These are phyloP conservation scores for Aureobasidium leucospermi DNA, from an alignment of 2,329 filamentous ascomycete species.

Conservation along the genomic window DNA sequence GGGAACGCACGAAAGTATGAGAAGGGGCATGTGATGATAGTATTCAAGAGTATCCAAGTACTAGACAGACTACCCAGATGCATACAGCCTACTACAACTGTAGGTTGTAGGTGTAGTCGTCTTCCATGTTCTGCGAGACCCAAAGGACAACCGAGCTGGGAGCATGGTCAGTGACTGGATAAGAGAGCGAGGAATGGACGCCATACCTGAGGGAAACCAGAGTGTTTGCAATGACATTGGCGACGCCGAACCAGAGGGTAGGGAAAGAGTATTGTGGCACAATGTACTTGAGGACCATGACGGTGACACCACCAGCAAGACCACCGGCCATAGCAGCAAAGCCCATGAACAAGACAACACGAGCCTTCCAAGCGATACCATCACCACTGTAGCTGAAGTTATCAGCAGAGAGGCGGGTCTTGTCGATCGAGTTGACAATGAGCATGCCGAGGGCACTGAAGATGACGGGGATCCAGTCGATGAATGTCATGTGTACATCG, in stretches of 20 bases:
- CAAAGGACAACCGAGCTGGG: constrained; percentile 56
- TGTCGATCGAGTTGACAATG: constrained; percentile 66
- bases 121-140: constrained; percentile 66
- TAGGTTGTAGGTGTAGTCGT: constrained; percentile 64
- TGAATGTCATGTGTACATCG: constrained; percentile 58
- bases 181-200: constrained; percentile 13
- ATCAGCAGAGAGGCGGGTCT: constrained; percentile 56
- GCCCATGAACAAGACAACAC: constrained; percentile 60
- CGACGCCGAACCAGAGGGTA: constrained; percentile 60
- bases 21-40: neutral
- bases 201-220: constrained; percentile 60
- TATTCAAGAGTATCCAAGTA: neutral
- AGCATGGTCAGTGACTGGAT: neutral
- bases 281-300: constrained; percentile 62
- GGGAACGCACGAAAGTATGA: neutral
- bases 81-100: constrained; percentile 41
- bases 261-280: constrained; percentile 52
- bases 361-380: constrained; percentile 63
- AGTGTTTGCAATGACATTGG: constrained; percentile 58
- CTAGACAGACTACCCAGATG: neutral
- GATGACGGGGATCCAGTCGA: constrained; percentile 66
- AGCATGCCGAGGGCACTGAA: constrained; percentile 64
- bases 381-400: constrained; percentile 58
- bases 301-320: constrained; percentile 58
- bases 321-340: constrained; percentile 64